These are phyloP conservation scores for Metschnikowia peoriensis DNA, from an alignment of 805 yeast genomes.

Conservation along the genomic window DNA sequence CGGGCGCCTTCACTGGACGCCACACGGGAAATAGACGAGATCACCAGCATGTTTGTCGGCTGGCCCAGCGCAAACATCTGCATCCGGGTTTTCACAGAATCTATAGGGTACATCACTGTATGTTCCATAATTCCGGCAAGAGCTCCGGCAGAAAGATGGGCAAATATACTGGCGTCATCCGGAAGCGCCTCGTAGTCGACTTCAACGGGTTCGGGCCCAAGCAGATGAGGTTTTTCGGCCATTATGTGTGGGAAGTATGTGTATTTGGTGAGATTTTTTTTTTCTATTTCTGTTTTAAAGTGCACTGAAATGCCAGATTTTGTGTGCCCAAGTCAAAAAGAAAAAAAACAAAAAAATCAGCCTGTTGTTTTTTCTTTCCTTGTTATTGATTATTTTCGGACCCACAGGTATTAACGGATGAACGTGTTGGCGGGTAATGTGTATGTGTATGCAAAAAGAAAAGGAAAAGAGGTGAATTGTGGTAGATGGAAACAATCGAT, in stretches of 20 bases:
- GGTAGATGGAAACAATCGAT: neutral
- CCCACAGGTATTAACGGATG: no score
- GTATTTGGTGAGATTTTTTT: neutral
- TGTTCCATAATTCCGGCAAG: slow-evolving; percentile 99
- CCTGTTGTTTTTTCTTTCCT: no score
- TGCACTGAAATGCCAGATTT: neutral
- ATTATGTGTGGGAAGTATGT: slow-evolving; percentile 1
- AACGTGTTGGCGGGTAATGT: no score
- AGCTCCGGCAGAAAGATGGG: slow-evolving; percentile 91
- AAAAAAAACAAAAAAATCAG: no score
- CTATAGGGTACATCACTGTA: slow-evolving; percentile 94
- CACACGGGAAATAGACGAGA: slow-evolving; percentile 69
- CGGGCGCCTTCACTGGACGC: slow-evolving; percentile 84
- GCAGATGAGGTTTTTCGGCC: slow-evolving; percentile 23
- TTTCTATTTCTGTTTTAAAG: neutral
- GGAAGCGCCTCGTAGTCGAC: slow-evolving; percentile 93
- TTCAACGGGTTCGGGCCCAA: slow-evolving; percentile 42
- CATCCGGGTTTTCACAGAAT: slow-evolving; percentile 95
- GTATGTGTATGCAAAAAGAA: no score
- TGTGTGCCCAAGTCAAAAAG: neutral
- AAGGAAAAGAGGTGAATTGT: neutral
- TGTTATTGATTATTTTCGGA: no score
- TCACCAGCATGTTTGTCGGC: slow-evolving; percentile 42
- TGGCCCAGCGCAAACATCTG: slow-evolving; percentile 50
- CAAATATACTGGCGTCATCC: slow-evolving; percentile 73